Base-by-base conservation (phyloP, 148 eudicot species). In the Persicaria maculosa region DNA sequence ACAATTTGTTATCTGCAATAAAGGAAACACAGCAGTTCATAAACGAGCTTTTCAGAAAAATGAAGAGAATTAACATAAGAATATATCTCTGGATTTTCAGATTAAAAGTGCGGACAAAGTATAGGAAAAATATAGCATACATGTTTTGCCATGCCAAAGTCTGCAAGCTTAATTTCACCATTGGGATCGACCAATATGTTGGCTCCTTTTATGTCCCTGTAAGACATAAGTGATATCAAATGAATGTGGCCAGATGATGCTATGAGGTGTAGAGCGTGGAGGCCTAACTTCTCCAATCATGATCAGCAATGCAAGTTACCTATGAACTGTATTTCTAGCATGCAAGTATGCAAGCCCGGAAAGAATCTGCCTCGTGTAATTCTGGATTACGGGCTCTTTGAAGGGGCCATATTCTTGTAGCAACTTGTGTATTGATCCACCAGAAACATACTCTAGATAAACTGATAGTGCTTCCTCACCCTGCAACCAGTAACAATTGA, bases 101-200 rank as follows among this genome's bases (percentile, higher is more conserved):
- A 44, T 50, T 48, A 11, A 20, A 65, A 7, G 45, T 20, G 9
- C 15, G 5, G 22, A 5, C 20, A 17, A 58, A 58, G 44, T 52
- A 50, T 53, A 22, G 45, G 43, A 44, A 79, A 68, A 73, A 74
- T n/a, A 40, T 72, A 25, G 78, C 86, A 40, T 92, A 92, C 98
- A 88, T 92, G 98, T 86, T 95, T 95, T 54, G 96, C 98, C 98
- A 95, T 95, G 87, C 98, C 97, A 84, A 95, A 92, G 80, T 95
- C 98, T 20, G 98, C 98, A 74, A 95, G 96, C 87, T 95, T 92
- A 77, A 95, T 86, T 82, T 84, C 97, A 15, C 98, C 97, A 80
- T 77, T 88, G 44, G 98, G 93, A 76, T 89, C 97, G 20, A 95
- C 97, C 72, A 95, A 84, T 82, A 95, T 95, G 83, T 95, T 95